Percentiles rank a stretch among this genome's conserved stretches.
These are phyloP conservation scores for Lepidium aucheri DNA, from an alignment of 345 rosid genomes.

Conservation along the genomic window DNA sequence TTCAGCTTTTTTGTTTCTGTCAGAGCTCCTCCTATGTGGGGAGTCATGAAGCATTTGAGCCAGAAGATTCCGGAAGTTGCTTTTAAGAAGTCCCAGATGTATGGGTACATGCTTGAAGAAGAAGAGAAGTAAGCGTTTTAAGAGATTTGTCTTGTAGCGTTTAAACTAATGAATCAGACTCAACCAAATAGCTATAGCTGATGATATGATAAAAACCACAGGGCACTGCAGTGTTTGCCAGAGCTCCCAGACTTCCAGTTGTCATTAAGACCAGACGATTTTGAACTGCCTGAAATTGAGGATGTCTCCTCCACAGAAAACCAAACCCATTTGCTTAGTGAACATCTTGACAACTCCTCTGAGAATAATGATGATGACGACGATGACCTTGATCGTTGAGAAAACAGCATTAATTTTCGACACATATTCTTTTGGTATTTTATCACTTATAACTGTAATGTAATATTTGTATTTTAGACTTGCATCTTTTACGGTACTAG, in stretches of 20 bases:
- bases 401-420: neutral
- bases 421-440: slow-evolving; percentile 8
- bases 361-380: slow-evolving; percentile 33
- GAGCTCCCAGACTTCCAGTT: slow-evolving; percentile 81
- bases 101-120: slow-evolving; percentile 77
- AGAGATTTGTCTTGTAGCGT: neutral
- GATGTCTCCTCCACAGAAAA: slow-evolving; percentile 43
- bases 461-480: neutral
- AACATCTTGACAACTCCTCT: slow-evolving; percentile 46
- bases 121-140: slow-evolving; percentile 71
- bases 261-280: slow-evolving; percentile 78
- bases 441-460: slow-evolving; percentile 11
- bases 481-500: slow-evolving; percentile 3
- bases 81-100: slow-evolving; percentile 66
- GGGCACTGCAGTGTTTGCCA: slow-evolving; percentile 68
- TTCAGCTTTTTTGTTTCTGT: neutral
- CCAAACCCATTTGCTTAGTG: slow-evolving; percentile 43
- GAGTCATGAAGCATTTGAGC: slow-evolving; percentile 68
- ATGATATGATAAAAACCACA: slow-evolving; percentile 23
- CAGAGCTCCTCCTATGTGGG: slow-evolving; percentile 87
- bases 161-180: neutral
- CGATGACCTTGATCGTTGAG: slow-evolving; percentile 32
- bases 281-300: slow-evolving; percentile 52
- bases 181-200: neutral
- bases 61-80: slow-evolving; percentile 96